Conservation (phyloP, 1,284 basidiomycete species). For the Ceratobasidium sp. region DNA sequence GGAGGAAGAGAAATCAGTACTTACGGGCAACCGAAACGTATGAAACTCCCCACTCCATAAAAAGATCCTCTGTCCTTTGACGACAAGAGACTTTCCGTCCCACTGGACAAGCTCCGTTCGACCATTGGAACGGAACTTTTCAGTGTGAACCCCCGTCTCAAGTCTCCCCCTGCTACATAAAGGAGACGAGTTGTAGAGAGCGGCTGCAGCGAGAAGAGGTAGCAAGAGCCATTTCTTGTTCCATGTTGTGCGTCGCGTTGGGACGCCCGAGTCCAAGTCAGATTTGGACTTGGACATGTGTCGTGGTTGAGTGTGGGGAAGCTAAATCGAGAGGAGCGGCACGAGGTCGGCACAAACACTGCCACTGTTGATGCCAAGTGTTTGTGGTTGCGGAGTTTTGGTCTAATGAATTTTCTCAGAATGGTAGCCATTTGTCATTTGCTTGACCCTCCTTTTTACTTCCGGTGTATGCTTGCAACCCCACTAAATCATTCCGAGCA, state of each 20-base stretch:
- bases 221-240: conserved; percentile 30
- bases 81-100: conserved; percentile 67
- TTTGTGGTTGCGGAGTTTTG: neutral
- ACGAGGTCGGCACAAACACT: neutral
- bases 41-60: conserved; percentile 78
- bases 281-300: conserved; percentile 14
- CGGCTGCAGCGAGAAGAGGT: conserved; percentile 11
- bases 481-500: too few species aligned
- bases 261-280: neutral
- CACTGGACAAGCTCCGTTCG: conserved; percentile 65
- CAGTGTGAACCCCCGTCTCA: neutral
- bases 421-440: too few species aligned
- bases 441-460: too few species aligned
- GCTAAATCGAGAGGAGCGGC: neutral
- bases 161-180: neutral
- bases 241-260: conserved; percentile 1
- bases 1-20: neutral
- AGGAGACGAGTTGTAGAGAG: neutral
- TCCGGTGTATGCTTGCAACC: too few species aligned
- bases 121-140: conserved; percentile 52
- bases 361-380: conserved; percentile 15
- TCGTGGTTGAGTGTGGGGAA: conserved; percentile 22
- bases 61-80: conserved; percentile 66
- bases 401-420: neutral
- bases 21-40: conserved; percentile 80